Conservation (phyloP, 257 asterid species). For the Nicotiana tabacum region DNA sequence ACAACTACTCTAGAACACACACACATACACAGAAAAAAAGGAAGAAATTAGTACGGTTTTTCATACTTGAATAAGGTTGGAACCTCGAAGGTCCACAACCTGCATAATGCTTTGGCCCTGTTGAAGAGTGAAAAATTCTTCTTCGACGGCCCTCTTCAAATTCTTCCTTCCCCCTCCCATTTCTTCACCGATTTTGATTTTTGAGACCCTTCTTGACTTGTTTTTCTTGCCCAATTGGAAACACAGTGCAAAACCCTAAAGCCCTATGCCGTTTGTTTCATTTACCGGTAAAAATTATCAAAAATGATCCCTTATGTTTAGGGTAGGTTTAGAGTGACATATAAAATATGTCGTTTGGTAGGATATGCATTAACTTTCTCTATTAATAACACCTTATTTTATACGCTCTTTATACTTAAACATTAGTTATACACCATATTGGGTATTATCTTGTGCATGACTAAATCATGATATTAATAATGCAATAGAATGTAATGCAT, state of each 20-base stretch:
- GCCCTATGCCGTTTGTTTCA: neutral
- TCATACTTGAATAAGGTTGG: slow-evolving; percentile 69
- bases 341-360: too few relatives aligned
- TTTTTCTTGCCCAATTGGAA: neutral
- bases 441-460: too few relatives aligned
- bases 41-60: neutral
- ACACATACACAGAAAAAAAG: too few relatives aligned
- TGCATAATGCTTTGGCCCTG: slow-evolving; percentile 70
- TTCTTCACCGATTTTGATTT: neutral
- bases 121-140: slow-evolving; percentile 41
- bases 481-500: too few relatives aligned
- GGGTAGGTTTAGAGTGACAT: too few relatives aligned
- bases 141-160: slow-evolving; percentile 66
- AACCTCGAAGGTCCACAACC: slow-evolving; percentile 71
- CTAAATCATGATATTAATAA: too few relatives aligned
- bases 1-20: neutral
- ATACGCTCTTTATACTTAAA: too few relatives aligned
- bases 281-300: too few relatives aligned
- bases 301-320: too few relatives aligned
- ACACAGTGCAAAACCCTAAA: neutral
- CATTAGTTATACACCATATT: too few relatives aligned
- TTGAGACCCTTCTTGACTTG: neutral
- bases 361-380: too few relatives aligned
- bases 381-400: too few relatives aligned
- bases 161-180: slow-evolving; percentile 90